Percentiles rank a stretch among this genome's conserved stretches.
phyloP scores from a whole-genome alignment of 1,139 yeast species.

The Saccharomyces hybrid region DNA sequence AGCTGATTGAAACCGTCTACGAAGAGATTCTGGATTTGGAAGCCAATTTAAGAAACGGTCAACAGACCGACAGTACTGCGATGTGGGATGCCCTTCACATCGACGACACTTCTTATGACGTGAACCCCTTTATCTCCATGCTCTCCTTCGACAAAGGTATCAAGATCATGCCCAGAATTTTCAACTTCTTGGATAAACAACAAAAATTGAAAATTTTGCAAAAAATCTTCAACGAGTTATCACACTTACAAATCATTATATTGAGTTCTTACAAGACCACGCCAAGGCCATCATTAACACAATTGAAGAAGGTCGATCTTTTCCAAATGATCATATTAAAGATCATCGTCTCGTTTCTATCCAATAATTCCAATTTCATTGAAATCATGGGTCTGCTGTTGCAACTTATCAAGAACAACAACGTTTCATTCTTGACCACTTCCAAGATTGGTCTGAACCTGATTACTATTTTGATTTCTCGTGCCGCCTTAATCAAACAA shows the following conservation, averaged over 20 bases:
- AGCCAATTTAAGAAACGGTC: constrained; percentile 66
- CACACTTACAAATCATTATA: constrained; percentile 69
- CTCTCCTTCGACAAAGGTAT: constrained; percentile 81
- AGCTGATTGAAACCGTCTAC: constrained; percentile 66
- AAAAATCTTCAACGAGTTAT: constrained; percentile 73
- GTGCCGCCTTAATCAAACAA: constrained; percentile 89
- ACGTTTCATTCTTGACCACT: constrained; percentile 64
- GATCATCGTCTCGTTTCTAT: constrained; percentile 74
- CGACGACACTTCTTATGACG: constrained; percentile 44
- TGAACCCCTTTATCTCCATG: constrained; percentile 80
- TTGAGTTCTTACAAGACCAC: constrained; percentile 72
- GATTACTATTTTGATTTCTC: constrained; percentile 78
- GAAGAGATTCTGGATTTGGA: constrained; percentile 73
- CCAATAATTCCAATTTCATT: constrained; percentile 66
- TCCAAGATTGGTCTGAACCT: constrained; percentile 84
- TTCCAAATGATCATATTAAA: constrained; percentile 81
- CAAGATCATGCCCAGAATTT: constrained; percentile 80
- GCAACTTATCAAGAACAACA: constrained; percentile 62
- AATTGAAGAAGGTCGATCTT: constrained; percentile 58
- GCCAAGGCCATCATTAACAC: constrained; percentile 42
- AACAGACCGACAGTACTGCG: constrained; percentile 45
- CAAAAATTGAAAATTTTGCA: constrained; percentile 75
- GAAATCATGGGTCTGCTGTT: constrained; percentile 79
- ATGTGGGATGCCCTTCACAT: constrained; percentile 79
- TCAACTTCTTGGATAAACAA: constrained; percentile 71